phyloP scores from a whole-genome alignment of 129 eudicot genomes.

The Saposhnikovia divaricata region DNA sequence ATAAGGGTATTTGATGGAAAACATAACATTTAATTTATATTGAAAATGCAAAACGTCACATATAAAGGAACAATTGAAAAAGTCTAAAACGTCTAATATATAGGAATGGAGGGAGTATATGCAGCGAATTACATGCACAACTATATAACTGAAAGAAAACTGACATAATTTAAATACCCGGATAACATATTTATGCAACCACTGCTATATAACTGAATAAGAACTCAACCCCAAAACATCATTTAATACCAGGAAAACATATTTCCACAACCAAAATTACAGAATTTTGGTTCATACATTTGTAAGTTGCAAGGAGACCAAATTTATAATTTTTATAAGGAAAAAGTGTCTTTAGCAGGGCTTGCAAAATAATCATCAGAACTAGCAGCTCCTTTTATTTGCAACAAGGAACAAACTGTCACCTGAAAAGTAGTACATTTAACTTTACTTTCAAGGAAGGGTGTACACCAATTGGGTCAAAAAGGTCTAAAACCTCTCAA shows the following conservation, averaged over 20 bases:
- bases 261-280: not conserved
- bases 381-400: slow-evolving; percentile 5
- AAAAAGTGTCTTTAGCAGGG: not conserved
- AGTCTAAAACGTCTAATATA: no score
- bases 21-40: no score
- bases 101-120: no score
- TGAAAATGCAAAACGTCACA: no score
- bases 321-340: not conserved
- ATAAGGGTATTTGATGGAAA: no score
- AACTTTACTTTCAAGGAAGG: not conserved
- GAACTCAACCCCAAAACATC: not conserved
- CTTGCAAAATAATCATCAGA: not conserved
- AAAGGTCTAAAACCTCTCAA: not conserved
- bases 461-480: not conserved
- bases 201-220: not conserved
- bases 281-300: not conserved
- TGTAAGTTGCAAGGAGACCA: not conserved
- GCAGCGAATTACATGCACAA: not conserved
- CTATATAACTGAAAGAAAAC: not conserved
- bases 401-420: not conserved
- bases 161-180: not conserved
- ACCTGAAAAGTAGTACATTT: not conserved
- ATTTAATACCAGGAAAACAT: not conserved
- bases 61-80: no score
- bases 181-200: not conserved